Percentiles rank a stretch among this genome's conserved stretches.
Evolutionary conservation across 129 eudicot species (phyloP).

Genomic region (Cynara cardunculus): DNA sequence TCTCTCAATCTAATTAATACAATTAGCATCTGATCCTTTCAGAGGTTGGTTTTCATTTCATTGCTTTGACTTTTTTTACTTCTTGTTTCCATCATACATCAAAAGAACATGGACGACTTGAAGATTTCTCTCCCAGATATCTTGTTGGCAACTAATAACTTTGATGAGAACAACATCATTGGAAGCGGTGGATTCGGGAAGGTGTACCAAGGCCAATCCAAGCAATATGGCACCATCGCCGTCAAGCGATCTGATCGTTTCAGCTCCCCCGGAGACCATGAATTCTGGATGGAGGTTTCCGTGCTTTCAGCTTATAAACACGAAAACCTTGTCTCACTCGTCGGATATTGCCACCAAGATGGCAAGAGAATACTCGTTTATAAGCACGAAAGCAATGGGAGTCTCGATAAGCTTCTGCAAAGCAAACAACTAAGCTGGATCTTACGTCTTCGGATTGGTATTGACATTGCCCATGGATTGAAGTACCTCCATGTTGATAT

Average conservation of each 20-base stretch:
- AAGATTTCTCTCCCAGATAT: slow-evolving; percentile 36
- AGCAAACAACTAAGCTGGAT: slow-evolving; percentile 22
- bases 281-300: slow-evolving; percentile 25
- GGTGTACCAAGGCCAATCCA: slow-evolving; percentile 27
- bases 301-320: slow-evolving; percentile 34
- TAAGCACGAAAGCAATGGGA: slow-evolving; percentile 22
- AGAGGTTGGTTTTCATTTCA: no score
- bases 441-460: slow-evolving; percentile 28
- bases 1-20: no score
- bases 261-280: slow-evolving; percentile 24
- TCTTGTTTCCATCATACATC: no score
- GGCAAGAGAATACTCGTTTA: slow-evolving; percentile 32
- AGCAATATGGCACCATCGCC: slow-evolving; percentile 25
- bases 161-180: slow-evolving; percentile 12
- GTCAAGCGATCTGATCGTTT: slow-evolving; percentile 28
- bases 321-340: slow-evolving; percentile 22
- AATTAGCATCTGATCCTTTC: no score
- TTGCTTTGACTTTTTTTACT: no score
- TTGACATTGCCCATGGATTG: slow-evolving; percentile 23
- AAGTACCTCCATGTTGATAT: slow-evolving; percentile 23
- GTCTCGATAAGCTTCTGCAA: slow-evolving; percentile 12
- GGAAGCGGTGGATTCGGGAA: slow-evolving; percentile 35
- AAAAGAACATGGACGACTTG: not conserved
- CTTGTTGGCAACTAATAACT: slow-evolving; percentile 25
- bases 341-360: slow-evolving; percentile 27